Percentiles rank a stretch among this genome's conserved stretches.
These are phyloP conservation scores for Saccharomycopsis vini DNA, from an alignment of 805 yeast species.

Conservation along the genomic window DNA sequence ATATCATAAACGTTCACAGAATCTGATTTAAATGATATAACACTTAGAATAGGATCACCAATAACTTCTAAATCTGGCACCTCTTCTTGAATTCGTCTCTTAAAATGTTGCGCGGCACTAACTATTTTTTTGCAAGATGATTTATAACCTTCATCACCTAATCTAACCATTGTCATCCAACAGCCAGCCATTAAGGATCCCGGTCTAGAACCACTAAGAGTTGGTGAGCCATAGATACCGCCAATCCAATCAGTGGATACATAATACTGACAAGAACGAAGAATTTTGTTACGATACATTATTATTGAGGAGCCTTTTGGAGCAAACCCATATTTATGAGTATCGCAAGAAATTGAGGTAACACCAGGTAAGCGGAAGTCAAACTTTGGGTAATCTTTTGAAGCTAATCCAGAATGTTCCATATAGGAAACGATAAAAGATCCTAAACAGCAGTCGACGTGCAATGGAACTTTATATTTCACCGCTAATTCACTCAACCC, in stretches of 20 bases:
- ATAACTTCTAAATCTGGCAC: constrained; percentile 55
- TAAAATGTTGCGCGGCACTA: constrained; percentile 50
- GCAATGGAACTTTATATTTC: constrained; percentile 71
- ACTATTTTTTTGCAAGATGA: constrained; percentile 61
- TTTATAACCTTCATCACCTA: constrained; percentile 80
- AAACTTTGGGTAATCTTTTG: constrained; percentile 39
- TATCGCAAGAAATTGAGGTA: constrained; percentile 97
- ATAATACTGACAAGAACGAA: constrained; percentile 78
- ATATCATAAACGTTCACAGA: constrained; percentile 64
- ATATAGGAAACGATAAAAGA: constrained; percentile 82
- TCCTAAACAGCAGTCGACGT: constrained; percentile 94
- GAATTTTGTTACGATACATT: constrained; percentile 66
- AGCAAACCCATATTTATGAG: constrained; percentile 98
- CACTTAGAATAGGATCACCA: constrained; percentile 83
- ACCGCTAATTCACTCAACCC: constrained; percentile 57
- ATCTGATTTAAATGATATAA: constrained; percentile 63
- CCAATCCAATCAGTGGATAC: constrained; percentile 84
- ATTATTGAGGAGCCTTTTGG: constrained; percentile 93
- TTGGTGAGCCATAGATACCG: constrained; percentile 93
- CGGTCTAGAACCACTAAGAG: constrained; percentile 93
- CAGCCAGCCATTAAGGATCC: constrained; percentile 98
- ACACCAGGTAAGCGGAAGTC: constrained; percentile 87
- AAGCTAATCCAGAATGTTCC: constrained; percentile 38
- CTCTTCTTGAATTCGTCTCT: constrained; percentile 33
- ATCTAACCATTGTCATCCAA: constrained; percentile 83